Conservation (phyloP, 352 stramenopile genomes). For the Discostella stelligera region DNA sequence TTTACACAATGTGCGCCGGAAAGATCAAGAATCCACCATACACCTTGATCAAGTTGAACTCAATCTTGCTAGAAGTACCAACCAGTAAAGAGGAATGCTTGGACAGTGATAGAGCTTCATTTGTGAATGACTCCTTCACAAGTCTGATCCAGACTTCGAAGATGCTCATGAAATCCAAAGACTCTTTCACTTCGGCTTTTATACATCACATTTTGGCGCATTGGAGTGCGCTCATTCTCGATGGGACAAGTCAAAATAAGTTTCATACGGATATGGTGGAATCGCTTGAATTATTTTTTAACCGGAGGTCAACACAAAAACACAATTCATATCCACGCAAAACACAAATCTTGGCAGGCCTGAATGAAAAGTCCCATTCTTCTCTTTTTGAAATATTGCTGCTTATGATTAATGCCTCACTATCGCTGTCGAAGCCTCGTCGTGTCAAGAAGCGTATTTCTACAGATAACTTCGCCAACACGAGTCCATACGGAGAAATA, state of each 20-base stretch:
- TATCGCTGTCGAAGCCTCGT: slow-evolving; percentile 31
- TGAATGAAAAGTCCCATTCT: slow-evolving; percentile 32
- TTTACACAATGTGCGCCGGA: slow-evolving; percentile 18
- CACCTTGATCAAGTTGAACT: slow-evolving; percentile 25
- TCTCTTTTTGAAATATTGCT: slow-evolving; percentile 37
- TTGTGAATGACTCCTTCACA: slow-evolving; percentile 27
- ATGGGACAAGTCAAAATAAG: slow-evolving; percentile 2
- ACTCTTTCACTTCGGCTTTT: slow-evolving; percentile 18
- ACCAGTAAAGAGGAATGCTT: not conserved
- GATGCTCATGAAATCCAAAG: slow-evolving; percentile 24
- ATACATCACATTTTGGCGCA: slow-evolving; percentile 36
- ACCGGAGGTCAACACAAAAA: slow-evolving; percentile 3
- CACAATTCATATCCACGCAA: not conserved
- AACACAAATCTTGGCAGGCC: slow-evolving; percentile 13
- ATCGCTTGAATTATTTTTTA: slow-evolving; percentile 24
- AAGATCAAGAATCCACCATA: slow-evolving; percentile 23
- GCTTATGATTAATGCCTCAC: slow-evolving; percentile 17
- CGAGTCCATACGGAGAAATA: slow-evolving; percentile 21
- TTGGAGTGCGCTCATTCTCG: slow-evolving; percentile 35
- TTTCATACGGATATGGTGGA: slow-evolving; percentile 21
- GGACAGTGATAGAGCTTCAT: not conserved
- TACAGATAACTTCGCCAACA: not conserved
- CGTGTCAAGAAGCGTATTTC: slow-evolving; percentile 1
- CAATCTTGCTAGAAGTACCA: slow-evolving; percentile 14
- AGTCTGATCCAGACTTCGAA: slow-evolving; percentile 21